Percentiles rank a stretch among this genome's conserved stretches.
Evolutionary conservation across 768 basidiomycete genomes (phyloP).

Genomic region (Rickenella mellea): DNA sequence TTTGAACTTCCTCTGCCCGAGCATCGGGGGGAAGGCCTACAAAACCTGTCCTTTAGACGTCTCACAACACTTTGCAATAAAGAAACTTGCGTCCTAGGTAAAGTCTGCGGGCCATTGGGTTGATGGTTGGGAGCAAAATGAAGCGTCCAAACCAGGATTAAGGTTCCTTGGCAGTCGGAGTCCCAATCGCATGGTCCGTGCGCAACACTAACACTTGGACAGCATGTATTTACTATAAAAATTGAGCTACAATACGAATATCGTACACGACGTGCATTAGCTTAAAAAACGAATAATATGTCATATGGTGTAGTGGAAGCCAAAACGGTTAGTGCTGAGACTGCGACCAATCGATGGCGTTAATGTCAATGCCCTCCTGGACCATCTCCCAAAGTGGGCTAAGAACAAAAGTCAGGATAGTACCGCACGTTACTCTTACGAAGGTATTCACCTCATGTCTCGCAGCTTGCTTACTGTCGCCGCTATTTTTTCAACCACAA

Average conservation of each 20-base stretch:
- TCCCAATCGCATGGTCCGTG: too few species aligned
- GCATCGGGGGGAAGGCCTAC: conserved; percentile 77
- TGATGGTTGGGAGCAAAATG: conserved; percentile 18
- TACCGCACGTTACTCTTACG: conserved; percentile 5
- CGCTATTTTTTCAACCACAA: conserved; percentile 82
- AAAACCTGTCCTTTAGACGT: not conserved
- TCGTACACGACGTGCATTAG: not conserved
- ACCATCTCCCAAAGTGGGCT: conserved; percentile 99
- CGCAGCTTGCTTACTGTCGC: conserved; percentile 79
- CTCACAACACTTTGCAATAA: conserved; percentile 2
- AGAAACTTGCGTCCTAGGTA: conserved; percentile 69
- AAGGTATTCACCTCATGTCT: conserved; percentile 69
- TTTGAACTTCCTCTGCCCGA: conserved; percentile 75
- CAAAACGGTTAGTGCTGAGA: not conserved
- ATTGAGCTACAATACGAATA: conserved; percentile 1
- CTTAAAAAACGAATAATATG: not conserved
- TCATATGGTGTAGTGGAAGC: not conserved
- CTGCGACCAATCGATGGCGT: conserved; percentile 88
- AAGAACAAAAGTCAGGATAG: conserved; percentile 1
- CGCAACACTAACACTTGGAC: too few species aligned
- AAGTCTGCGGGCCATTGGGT: conserved; percentile 67
- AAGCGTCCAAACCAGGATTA: not conserved
- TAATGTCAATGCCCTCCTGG: conserved; percentile 95
- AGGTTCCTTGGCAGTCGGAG: not conserved
- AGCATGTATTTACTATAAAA: not conserved